phyloP scores from a whole-genome alignment of 441 rosid genomes.

The Mallotus japonicus region DNA sequence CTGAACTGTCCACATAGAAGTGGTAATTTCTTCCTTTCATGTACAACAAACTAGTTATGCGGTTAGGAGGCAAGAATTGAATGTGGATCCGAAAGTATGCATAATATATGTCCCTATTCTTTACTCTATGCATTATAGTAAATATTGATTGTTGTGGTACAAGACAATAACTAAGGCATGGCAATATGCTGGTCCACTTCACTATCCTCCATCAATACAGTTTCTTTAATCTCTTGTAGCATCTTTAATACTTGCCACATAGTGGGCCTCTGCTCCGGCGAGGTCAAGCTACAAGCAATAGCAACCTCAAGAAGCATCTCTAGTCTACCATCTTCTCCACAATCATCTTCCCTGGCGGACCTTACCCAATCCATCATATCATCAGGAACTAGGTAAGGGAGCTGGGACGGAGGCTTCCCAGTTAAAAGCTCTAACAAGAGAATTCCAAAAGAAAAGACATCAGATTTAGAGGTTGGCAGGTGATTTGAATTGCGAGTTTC shows the following conservation, averaged over 20 bases:
- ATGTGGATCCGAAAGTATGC: background rate
- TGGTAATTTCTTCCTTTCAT: too few species aligned
- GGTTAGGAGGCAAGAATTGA: background rate
- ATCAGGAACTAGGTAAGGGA: slow-evolving; percentile 46
- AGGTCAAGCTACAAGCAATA: slow-evolving; percentile 59
- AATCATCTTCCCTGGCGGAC: slow-evolving; percentile 43
- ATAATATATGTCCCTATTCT: background rate
- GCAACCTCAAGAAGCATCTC: slow-evolving; percentile 82
- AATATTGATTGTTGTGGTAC: background rate
- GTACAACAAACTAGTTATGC: too few species aligned
- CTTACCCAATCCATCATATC: slow-evolving; percentile 78
- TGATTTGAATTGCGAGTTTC: slow-evolving; percentile 53
- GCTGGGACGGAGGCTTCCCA: slow-evolving; percentile 62
- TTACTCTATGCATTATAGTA: background rate
- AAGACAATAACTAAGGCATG: slow-evolving; percentile 19
- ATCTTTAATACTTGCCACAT: slow-evolving; percentile 86
- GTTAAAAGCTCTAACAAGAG: slow-evolving; percentile 78
- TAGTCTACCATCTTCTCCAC: slow-evolving; percentile 49
- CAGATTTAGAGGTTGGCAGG: slow-evolving; percentile 56
- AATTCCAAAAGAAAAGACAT: slow-evolving; percentile 78
- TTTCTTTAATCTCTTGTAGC: slow-evolving; percentile 77
- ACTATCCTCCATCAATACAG: slow-evolving; percentile 49
- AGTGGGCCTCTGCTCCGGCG: slow-evolving; percentile 76
- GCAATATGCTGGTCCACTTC: slow-evolving; percentile 39
- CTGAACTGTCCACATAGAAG: too few species aligned